Base-by-base conservation (phyloP, 805 yeast genomes). In the Diddensiella caesifluorescens region DNA sequence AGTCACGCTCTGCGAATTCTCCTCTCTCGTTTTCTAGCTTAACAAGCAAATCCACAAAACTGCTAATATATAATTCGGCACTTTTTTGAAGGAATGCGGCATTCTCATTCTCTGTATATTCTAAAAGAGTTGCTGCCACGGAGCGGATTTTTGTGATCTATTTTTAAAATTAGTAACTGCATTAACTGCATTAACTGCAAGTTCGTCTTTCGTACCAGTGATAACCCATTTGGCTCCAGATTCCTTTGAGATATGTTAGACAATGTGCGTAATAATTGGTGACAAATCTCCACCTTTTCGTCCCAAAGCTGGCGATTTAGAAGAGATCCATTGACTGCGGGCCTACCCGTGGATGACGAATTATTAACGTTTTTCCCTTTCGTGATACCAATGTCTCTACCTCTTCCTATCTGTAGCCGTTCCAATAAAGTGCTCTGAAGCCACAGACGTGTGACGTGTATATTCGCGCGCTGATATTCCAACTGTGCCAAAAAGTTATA, bases 381-480 rank as follows among this genome's bases (percentile, higher is more conserved):
- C n/a, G n/a, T n/a, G n/a, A n/a, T n/a, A n/a, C n/a, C n/a, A n/a
- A n/a, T n/a, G n/a, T n/a, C n/a, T n/a, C n/a, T n/a, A n/a, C n/a
- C n/a, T n/a, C n/a, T n/a, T n/a, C n/a, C n/a, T n/a, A n/a, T n/a
- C n/a, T n/a, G n/a, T 19, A 29, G 32, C 16, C 32, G 12, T 29
- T 29, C 32, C 19, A 29, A 13, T 13, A 29, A 19, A 7, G 15
- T 29, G 32, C 15, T 29, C 7, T 19, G 32, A 29, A 13, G 19
- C 32, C 32, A 29, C 7, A 29, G 32, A 7, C 32, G 32, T 13
- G 32, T 29, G 16, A 29, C 32, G 16, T 29, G 32, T 7, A 29
- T 13, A 29, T 29, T 29, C 6, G 32, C 32, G 6, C 32, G 32
- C 15, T 29, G 32, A 7, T 7, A 7, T 29, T 29, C 32, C 7